Evolutionary conservation across 225 moss, liverwort and hornwort species (phyloP), one percentile per base, ranked within the genome.

Genomic region (Bryum argenteum): DNA sequence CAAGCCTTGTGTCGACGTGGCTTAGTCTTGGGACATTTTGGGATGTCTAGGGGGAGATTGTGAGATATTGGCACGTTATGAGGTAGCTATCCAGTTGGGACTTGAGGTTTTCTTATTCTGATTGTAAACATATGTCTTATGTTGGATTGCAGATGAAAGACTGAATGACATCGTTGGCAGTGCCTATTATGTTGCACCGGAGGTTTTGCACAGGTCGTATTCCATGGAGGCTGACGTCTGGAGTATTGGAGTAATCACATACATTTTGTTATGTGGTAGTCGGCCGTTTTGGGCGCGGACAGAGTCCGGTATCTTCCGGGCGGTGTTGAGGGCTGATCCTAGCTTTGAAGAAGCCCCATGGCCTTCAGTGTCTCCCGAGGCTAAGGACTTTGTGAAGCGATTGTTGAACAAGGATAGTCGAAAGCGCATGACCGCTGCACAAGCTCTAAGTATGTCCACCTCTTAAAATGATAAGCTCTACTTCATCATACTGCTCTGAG

Each of bases 221-320:
- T 91, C 91, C 28, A 94, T 94, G 94, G 94, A 94, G 78, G 94
- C 94, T 33, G 94, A 94, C 80, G 94, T 94, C 20, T 94, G 94
- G 94, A 94, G 94, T 59, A 94, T 94, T 61, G 94, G 94, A 72
- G 94, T 94, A 23, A 94, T 94, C 65, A 94, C 94, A 4, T 94
- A 94, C 78, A 94, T 94, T 71, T 77, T 94, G 50, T 83, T 94
- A 38, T 94, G 94, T 76, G 94, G 94, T 67, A 94, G 94, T 47
- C 91, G 94, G 9, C 94, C 94, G 9, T 91, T 94, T 67, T 94
- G 94, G 94, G 91, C 88, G 18, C 87, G 94, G 57, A 91, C 94
- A 69, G 94, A 94, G 57, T 94, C 94, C 58, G 94, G 94, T 72
- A 94, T 94, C 22, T 94, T 94, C 59, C 87, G 94, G 69, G 91